Base-by-base conservation (phyloP, 1,284 basidiomycete species). In the Cerrena zonata region DNA sequence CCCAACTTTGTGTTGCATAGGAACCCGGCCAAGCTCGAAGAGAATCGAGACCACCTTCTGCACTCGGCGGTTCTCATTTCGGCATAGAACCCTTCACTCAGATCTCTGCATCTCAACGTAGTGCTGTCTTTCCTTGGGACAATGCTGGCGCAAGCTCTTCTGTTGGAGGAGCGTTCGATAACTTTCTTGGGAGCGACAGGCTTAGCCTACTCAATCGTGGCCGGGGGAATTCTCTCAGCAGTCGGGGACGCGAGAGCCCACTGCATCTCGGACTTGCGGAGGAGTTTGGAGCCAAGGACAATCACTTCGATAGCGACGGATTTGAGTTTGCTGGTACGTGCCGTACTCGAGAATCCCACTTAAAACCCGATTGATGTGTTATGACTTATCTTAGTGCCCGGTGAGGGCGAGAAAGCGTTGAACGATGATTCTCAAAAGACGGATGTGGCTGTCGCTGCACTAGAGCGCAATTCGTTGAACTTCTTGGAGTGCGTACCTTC, bases 41-140 rank as follows among this genome's bases (percentile, higher is more conserved):
- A 27, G 68, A 69, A 26, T 84, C 84, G 40, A 74, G 77, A 22
- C 74, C 76, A 13, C 72, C 72, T 4, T 82, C 79, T 25, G 57
- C 73, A 5, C 56, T 76, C 21, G 78, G 71, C 25, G 64, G 73
- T 43, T 68, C 78, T 52, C 66, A 82, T 30, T 51, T 42, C 76
- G 70, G 18, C 61, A 78, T 50, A 73, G 75, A 45, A 54, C 58
- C 15, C 61, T 59, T 18, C 64, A 71, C 66, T 37, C 61, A 66
- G 18, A 25, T 53, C 45, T 63, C 68, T 41, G 76, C 70, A 34
- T 86, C 84, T 18, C 86, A 88, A 60, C 73, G 76, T 30, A 86
- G 79, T 58, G 79, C 81, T 5, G 65, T 89, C 41, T 89, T 89
- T 64, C 89, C 88, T 3, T 91, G 88, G 88, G 87, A 90, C 59